These are phyloP conservation scores for Elsinoe fawcettii DNA, from an alignment of 2,329 filamentous ascomycete species.

Conservation along the genomic window DNA sequence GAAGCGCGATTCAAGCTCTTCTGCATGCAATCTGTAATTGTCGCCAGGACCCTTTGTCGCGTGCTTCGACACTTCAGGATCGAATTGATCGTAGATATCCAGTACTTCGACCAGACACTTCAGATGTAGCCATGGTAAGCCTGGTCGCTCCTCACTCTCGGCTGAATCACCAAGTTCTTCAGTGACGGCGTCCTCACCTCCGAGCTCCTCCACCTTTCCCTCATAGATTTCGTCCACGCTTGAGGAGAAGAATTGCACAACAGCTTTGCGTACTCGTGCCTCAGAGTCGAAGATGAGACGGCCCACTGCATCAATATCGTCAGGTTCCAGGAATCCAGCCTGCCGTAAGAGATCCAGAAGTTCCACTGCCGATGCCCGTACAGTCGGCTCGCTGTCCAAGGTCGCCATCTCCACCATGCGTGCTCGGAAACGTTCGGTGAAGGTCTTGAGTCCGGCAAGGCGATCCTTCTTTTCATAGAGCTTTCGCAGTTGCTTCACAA, in stretches of 20 bases:
- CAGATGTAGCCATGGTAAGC: conserved; percentile 78
- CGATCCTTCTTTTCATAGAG: conserved; percentile 76
- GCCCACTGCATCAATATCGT: conserved; percentile 82
- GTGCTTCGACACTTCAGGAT: conserved; percentile 40
- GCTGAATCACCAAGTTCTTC: conserved; percentile 70
- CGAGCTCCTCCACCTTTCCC: conserved; percentile 72
- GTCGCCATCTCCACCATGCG: conserved; percentile 90
- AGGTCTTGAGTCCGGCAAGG: conserved; percentile 69
- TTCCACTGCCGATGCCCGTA: conserved; percentile 72
- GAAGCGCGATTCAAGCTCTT: conserved; percentile 69
- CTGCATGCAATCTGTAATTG: conserved; percentile 49
- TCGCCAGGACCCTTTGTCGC: conserved; percentile 36
- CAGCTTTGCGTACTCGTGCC: conserved; percentile 73
- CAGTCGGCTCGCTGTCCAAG: conserved; percentile 69
- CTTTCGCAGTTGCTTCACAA: conserved; percentile 70
- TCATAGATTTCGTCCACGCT: conserved; percentile 78
- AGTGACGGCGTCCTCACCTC: conserved; percentile 66
- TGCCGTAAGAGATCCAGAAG: conserved; percentile 75
- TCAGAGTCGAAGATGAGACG: conserved; percentile 86
- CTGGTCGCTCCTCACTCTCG: conserved; percentile 52
- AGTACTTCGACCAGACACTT: conserved; percentile 85
- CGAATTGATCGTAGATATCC: conserved; percentile 67
- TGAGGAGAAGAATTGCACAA: conserved; percentile 82
- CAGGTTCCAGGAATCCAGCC: conserved; percentile 78
- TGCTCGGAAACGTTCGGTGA: conserved; percentile 83